phyloP scores from a whole-genome alignment of 768 basidiomycete genomes.

The Podaxis sp. region DNA sequence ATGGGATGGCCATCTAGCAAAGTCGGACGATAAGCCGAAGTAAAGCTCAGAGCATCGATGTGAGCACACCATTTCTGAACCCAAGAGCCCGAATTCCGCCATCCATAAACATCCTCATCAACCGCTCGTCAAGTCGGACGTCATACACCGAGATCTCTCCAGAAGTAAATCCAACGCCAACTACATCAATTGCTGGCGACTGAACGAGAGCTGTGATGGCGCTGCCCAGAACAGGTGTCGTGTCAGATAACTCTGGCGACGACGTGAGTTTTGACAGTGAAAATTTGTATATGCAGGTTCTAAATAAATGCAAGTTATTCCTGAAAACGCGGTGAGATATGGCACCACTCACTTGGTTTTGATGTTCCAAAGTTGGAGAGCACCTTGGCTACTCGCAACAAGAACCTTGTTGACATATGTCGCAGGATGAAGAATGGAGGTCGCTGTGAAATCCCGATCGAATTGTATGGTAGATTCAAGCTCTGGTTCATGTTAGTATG shows the following conservation, averaged over 20 bases:
- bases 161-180: slow-evolving; percentile 87
- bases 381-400: slow-evolving; percentile 76
- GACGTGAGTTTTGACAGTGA: slow-evolving; percentile 47
- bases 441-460: slow-evolving; percentile 82
- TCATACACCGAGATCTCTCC: slow-evolving; percentile 90
- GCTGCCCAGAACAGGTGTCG: slow-evolving; percentile 23
- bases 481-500: slow-evolving; percentile 32
- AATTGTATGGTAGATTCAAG: slow-evolving; percentile 71
- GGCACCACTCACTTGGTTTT: slow-evolving; percentile 58
- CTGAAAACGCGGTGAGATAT: neutral
- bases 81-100: slow-evolving; percentile 76
- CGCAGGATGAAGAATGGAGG: slow-evolving; percentile 81
- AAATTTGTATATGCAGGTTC: slow-evolving; percentile 83
- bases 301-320: slow-evolving; percentile 23
- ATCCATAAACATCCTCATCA: slow-evolving; percentile 90
- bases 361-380: slow-evolving; percentile 92
- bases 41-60: neutral
- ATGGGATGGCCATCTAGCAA: slow-evolving; percentile 77
- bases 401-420: slow-evolving; percentile 97
- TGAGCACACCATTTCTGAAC: slow-evolving; percentile 78
- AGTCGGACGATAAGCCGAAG: slow-evolving; percentile 4
- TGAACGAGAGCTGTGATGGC: slow-evolving; percentile 80
- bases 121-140: slow-evolving; percentile 81
- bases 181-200: slow-evolving; percentile 93
- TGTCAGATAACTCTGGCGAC: slow-evolving; percentile 17